Base-by-base conservation (phyloP, 176 grass and related monocot species). In the Oryza coarctata region DNA sequence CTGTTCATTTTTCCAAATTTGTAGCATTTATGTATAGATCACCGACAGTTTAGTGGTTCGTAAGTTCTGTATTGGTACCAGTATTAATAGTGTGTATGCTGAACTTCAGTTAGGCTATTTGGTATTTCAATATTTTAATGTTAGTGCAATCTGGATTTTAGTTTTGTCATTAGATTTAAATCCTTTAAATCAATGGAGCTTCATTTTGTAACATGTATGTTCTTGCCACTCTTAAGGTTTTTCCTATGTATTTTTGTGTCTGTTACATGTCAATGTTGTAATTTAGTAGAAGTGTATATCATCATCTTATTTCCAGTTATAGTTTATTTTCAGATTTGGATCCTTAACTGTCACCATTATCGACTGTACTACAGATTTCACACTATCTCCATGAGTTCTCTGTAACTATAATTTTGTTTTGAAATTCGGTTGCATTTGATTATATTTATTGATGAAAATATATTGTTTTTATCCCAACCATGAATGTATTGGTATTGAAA, bases 401-500 rank as follows among this genome's bases (percentile, higher is more conserved):
- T 87, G 15, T 28, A 70, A 87, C n/a, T 68, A 18, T 20, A 70
- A 15, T 82, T 81, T 30, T n/a, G 50, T 69, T 61, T 34, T 23
- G 26, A 33, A 12, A 50, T 32, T 68, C 33, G 14, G 32, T 75
- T 57, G 70, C 27, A 32, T 68, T 44, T 73, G 26, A 5, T 76
- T 76, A 43, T 26, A 2, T 0, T 41, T 75, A 35, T n/a, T 34
- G 30, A 36, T 3, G 32, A 34, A 76, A 61, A 61, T 3, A 36
- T 35, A 2, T 29, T 57, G 6, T 60, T 62, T 76, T 76, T 20
- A 23, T 34, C 17, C 57, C 31, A 20, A n/a, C 14, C 40, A 72
- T 29, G 28, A 55, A 52, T 12, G 9, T 73, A 6, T 65, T 86
- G 29, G 17, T 38, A 38, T 7, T 28, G n/a, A 61, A 47, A 43